Conservation (phyloP, 2,329 filamentous ascomycete genomes). For the Xylariales sp. region DNA sequence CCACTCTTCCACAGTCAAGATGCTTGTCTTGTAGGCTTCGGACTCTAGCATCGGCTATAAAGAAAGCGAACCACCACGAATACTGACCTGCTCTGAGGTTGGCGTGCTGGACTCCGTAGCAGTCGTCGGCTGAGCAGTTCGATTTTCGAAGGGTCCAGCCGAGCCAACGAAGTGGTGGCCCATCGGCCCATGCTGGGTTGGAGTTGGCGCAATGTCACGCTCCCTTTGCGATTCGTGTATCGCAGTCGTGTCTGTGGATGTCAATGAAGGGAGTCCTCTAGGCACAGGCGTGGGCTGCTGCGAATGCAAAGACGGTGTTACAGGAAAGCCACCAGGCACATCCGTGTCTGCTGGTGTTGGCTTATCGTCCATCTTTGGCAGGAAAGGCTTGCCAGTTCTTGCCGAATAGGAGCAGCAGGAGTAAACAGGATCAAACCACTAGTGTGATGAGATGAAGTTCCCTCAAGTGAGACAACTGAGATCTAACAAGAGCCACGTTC, state of each 20-base stretch:
- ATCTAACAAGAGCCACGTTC: not conserved
- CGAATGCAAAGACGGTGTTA: conserved; percentile 19
- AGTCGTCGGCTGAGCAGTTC: not conserved
- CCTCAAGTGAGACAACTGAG: not conserved
- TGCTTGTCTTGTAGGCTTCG: too few relatives aligned
- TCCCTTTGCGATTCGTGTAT: not conserved
- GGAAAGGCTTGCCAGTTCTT: too few relatives aligned
- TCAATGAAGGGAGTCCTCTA: conserved; percentile 4
- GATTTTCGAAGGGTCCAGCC: not conserved
- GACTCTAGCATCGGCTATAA: too few relatives aligned
- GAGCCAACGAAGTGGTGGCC: not conserved
- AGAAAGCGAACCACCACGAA: too few relatives aligned
- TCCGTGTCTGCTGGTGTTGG: conserved; percentile 26
- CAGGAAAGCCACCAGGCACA: conserved; percentile 28
- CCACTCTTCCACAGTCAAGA: too few relatives aligned
- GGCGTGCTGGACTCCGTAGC: not conserved
- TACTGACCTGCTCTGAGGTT: not conserved
- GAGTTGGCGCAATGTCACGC: not conserved
- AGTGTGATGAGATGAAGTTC: not conserved
- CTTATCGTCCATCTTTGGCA: conserved; percentile 22
- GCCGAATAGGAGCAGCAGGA: not conserved
- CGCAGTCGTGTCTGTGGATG: not conserved
- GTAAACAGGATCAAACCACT: not conserved
- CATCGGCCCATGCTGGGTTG: not conserved
- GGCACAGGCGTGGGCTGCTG: conserved; percentile 10